A percentile compares a stretch with the other conserved stretches of the same genome.
phyloP scores from a whole-genome alignment of 106 monocot species.

The Posidonia australis region DNA sequence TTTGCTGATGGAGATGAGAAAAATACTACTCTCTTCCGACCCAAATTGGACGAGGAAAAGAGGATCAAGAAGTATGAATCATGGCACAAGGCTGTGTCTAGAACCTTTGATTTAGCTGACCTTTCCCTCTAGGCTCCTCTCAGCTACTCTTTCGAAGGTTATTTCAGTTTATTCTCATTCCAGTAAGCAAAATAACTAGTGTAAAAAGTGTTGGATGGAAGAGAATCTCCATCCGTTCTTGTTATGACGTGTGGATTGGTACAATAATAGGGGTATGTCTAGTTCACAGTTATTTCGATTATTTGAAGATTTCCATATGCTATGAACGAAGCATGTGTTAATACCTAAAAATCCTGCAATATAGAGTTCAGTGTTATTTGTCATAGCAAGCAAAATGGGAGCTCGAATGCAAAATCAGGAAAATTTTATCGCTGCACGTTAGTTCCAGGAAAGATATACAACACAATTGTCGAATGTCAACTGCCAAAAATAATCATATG shows the following conservation, averaged over 20 bases:
- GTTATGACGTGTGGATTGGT: background rate
- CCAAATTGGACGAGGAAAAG: constrained; percentile 41
- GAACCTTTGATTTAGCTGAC: constrained; percentile 75
- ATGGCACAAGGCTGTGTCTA: constrained; percentile 71
- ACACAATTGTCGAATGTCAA: no score
- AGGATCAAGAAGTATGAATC: constrained; percentile 60
- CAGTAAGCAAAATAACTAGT: background rate
- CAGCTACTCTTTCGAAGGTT: no score
- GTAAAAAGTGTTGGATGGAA: background rate
- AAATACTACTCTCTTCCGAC: constrained; percentile 32
- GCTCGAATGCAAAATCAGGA: no score
- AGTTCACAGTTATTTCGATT: background rate
- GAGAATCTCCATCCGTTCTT: background rate
- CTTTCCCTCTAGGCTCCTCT: constrained; percentile 27
- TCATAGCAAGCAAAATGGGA: no score
- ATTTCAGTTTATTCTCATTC: background rate
- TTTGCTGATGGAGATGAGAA: constrained; percentile 21
- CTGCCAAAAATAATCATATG: no score
- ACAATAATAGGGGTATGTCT: background rate
- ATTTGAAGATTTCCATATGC: no score
- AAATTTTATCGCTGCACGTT: no score
- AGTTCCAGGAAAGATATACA: no score
- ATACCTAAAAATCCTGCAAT: no score
- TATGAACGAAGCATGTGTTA: no score
- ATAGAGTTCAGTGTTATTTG: no score